Base-by-base conservation (phyloP, 805 yeast species). In the Wickerhamia fluorescens region DNA sequence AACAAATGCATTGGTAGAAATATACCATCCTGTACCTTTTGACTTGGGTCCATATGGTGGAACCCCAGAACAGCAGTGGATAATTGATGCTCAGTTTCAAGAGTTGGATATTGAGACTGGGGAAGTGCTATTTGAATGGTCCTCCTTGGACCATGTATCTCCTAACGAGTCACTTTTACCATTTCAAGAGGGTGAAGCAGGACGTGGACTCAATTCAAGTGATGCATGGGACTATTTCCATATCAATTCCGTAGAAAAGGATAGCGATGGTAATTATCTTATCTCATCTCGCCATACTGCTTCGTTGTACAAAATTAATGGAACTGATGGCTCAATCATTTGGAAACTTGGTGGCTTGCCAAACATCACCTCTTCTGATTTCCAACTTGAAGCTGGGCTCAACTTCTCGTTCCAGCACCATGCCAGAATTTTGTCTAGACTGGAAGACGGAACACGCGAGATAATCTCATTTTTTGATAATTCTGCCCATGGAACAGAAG, bases 161-260 rank as follows among this genome's bases (percentile, higher is more conserved):
- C 61, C 59, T 3, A 37, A 33, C 9, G 56, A 51, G 24, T 53
- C 62, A 1, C 48, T 45, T n/a, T 33, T 58, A 6, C 47, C 54
- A 3, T 27, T 55, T 11, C 44, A 42, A n/a, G 40, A 46, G 14
- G 59, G 53, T 4, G 45, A 41, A n/a, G 59, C 58, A 7, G 63
- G 62, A 11, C 35, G 44, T n/a, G 63, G 61, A 2, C 44, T 30
- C 28, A 49, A 49, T 22, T 50, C 56, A 6, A 40, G 49, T 30
- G 51, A 44, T 35, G 63, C 66, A 7, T 59, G 62, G 61, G 64
- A 58, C 36, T 58, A 53, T 30, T 57, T 57, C 47, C 64, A 59
- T 35, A 53, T 58, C 32, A 59, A 59, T 30, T 57, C 64, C 2
- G 58, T 57, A 20, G 64, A 57, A 31, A 59, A 58, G 32, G 58